A percentile compares a stretch with the other conserved stretches of the same genome.
phyloP scores from a whole-genome alignment of 495 filamentous ascomycete species.

The Hypoxylon lienhwacheense region DNA sequence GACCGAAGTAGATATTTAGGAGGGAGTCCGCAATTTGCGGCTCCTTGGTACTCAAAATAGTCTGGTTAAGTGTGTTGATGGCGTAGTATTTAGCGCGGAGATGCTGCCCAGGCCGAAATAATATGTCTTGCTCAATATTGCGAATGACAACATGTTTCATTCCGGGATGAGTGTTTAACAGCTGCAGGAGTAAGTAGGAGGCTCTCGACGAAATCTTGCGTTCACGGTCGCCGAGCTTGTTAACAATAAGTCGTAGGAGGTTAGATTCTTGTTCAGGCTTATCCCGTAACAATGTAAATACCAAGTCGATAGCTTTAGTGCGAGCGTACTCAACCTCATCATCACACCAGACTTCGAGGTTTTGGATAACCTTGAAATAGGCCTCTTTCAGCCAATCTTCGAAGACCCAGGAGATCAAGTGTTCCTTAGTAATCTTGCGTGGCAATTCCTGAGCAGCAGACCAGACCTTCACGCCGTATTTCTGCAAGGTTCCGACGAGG shows the following conservation, averaged over 20 bases:
- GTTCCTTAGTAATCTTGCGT: constrained; percentile 65
- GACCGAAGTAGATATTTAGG: constrained; percentile 83
- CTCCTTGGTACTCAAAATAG: constrained; percentile 81
- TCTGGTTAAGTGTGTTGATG: constrained; percentile 95
- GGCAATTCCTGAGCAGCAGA: constrained; percentile 66
- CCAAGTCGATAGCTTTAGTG: constrained; percentile 79
- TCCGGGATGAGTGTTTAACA: constrained; percentile 80
- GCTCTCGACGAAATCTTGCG: constrained; percentile 92
- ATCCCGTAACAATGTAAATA: constrained; percentile 86
- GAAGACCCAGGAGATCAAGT: constrained; percentile 87
- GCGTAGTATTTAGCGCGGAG: constrained; percentile 92
- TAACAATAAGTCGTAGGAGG: constrained; percentile 83
- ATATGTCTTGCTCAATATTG: constrained; percentile 79
- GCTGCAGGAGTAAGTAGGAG: constrained; percentile 88
- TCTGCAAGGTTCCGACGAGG: constrained; percentile 68
- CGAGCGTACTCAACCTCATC: constrained; percentile 93
- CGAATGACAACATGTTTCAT: constrained; percentile 90
- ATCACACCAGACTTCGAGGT: constrained; percentile 85
- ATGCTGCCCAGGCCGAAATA: constrained; percentile 85
- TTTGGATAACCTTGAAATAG: constrained; percentile 88
- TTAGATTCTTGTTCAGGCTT: constrained; percentile 98
- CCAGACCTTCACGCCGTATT: constrained; percentile 60
- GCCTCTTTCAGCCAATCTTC: constrained; percentile 91
- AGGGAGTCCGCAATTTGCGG: constrained; percentile 78
- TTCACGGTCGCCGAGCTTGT: constrained; percentile 91